Evolutionary conservation across 108 stramenopile genomes (phyloP).

Genomic region (Bacterosira constricta): DNA sequence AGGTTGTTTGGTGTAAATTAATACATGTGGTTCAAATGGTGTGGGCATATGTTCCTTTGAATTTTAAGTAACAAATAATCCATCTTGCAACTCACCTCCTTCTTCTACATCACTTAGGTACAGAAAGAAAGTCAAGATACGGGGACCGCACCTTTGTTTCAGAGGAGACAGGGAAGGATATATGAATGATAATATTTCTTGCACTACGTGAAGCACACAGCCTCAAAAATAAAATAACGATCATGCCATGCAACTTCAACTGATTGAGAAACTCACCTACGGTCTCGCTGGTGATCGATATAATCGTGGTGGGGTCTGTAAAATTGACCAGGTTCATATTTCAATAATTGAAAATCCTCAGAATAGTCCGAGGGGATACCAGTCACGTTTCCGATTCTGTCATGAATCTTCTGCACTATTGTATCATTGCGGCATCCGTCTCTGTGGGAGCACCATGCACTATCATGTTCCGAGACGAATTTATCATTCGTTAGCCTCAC

Average conservation of each 20-base stretch:
- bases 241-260: neutral
- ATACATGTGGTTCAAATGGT: no score
- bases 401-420: constrained; percentile 28
- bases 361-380: constrained; percentile 59
- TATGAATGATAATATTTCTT: neutral
- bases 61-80: no score
- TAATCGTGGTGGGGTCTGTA: constrained; percentile 61
- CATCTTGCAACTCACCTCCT: constrained; percentile 50
- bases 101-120: constrained; percentile 80
- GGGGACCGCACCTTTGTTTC: constrained; percentile 53
- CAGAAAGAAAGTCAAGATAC: constrained; percentile 82
- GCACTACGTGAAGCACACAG: no score
- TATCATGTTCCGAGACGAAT: no score
- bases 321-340: constrained; percentile 62
- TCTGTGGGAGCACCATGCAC: constrained; percentile 29
- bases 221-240: no score
- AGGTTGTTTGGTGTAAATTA: neutral
- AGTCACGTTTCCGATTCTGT: constrained; percentile 51
- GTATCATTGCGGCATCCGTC: constrained; percentile 22
- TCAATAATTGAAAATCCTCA: constrained; percentile 79
- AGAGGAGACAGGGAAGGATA: neutral
- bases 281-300: constrained; percentile 33
- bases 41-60: neutral
- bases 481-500: no score
- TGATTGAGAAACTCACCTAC: constrained; percentile 11